Conservation (phyloP, 2,329 filamentous ascomycete species). For the Verticillium nubilum region DNA sequence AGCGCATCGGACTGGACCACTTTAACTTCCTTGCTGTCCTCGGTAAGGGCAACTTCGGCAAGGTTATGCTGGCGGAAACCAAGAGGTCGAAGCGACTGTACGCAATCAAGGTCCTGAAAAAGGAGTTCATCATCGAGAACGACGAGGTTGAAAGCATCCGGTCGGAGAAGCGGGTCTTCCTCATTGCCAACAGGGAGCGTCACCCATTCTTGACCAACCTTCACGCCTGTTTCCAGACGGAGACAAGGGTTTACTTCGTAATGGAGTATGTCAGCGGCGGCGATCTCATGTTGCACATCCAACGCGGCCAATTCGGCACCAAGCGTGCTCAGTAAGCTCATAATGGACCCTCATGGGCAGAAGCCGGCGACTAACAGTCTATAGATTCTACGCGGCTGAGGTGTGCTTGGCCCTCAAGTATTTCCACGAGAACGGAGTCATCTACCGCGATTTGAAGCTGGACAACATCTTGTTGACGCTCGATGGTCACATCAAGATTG, state of each 20-base stretch:
- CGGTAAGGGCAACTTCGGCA: constrained; percentile 98
- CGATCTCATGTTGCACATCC: constrained; percentile 98
- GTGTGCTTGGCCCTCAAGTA: constrained; percentile 97
- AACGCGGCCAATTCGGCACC: constrained; percentile 90
- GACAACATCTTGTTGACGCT: constrained; percentile 88
- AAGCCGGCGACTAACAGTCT: not conserved
- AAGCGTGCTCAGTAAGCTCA: constrained; percentile 87
- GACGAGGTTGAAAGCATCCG: constrained; percentile 97
- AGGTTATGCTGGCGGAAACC: constrained; percentile 98
- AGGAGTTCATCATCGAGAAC: constrained; percentile 99
- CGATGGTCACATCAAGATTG: constrained; percentile 98
- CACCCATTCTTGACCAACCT: constrained; percentile 94
- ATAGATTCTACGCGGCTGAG: constrained; percentile 91
- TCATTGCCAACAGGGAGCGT: constrained; percentile 94
- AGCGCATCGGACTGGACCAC: constrained; percentile 90
- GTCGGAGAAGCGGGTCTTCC: constrained; percentile 94
- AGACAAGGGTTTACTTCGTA: constrained; percentile 97
- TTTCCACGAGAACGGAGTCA: constrained; percentile 98
- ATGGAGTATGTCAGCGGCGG: constrained; percentile 99
- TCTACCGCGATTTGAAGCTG: constrained; percentile 95
- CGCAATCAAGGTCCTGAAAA: constrained; percentile 98
- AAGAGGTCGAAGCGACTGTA: constrained; percentile 90
- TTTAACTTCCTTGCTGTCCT: constrained; percentile 99
- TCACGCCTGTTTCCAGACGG: constrained; percentile 98
- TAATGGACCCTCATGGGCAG: not conserved